A percentile compares a stretch with the other conserved stretches of the same genome.
Conservation (phyloP, 106 monocot genomes). For the Ottelia alismoides region DNA sequence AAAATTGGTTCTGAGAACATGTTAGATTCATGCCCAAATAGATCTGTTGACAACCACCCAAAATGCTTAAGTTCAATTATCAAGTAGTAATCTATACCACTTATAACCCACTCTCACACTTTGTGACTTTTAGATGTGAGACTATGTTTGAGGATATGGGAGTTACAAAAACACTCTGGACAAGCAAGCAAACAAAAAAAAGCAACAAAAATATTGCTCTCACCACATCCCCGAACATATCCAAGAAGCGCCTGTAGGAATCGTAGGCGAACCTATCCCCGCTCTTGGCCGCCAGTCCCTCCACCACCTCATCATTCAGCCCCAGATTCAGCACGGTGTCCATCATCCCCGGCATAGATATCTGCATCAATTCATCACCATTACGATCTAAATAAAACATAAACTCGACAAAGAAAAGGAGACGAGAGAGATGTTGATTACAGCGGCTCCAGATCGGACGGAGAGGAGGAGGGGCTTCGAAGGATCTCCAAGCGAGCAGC, state of each 20-base stretch:
- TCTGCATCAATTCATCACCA: no score
- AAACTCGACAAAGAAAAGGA: background rate
- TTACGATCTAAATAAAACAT: background rate
- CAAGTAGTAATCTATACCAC: no score
- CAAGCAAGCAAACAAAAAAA: background rate
- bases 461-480: conserved; percentile 62
- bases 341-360: conserved; percentile 99
- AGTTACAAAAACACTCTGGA: no score
- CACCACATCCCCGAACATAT: conserved; percentile 93
- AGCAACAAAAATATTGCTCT: background rate
- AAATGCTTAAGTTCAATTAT: no score
- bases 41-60: no score
- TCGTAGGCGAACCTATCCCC: conserved; percentile 90
- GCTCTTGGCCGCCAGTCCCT: conserved; percentile 60
- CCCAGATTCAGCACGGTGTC: conserved; percentile 91
- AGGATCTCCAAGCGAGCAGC: conserved; percentile 52
- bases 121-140: no score
- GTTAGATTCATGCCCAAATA: no score
- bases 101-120: no score
- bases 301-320: conserved; percentile 89
- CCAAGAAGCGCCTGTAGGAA: conserved; percentile 78
- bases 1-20: no score
- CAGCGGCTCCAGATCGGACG: conserved; percentile 89
- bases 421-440: background rate
- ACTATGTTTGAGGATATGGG: no score